A percentile compares a stretch with the other conserved stretches of the same genome.
Evolutionary conservation across 1,284 basidiomycete genomes (phyloP).

Genomic region (Irpex sp.): DNA sequence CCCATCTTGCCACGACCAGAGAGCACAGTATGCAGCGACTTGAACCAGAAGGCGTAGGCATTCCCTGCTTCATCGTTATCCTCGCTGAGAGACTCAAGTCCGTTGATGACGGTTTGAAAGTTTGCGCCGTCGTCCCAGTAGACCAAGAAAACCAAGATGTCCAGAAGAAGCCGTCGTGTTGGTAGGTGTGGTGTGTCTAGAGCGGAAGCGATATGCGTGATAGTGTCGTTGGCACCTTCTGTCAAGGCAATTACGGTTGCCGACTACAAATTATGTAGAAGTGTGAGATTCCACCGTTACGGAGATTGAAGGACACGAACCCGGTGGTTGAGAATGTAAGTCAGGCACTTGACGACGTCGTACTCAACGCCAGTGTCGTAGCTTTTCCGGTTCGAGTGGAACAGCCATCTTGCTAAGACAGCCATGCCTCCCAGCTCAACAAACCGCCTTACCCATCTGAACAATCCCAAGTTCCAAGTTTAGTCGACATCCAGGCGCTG

Average conservation of each 20-base stretch:
- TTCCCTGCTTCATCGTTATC: conserved; percentile 54
- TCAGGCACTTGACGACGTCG: conserved; percentile 88
- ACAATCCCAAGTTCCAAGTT: not conserved
- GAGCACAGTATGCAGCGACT: conserved; percentile 76
- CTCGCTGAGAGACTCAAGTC: conserved; percentile 64
- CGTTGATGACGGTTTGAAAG: conserved; percentile 54
- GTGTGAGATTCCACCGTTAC: not conserved
- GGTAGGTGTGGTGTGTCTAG: conserved; percentile 82
- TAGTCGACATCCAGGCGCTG: not conserved
- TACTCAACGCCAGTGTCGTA: conserved; percentile 77
- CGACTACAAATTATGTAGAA: conserved; percentile 36
- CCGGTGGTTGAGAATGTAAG: conserved; percentile 77
- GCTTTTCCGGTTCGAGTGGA: conserved; percentile 70
- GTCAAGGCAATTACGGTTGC: conserved; percentile 78
- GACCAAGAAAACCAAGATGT: conserved; percentile 67
- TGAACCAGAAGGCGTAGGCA: conserved; percentile 89
- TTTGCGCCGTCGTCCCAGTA: conserved; percentile 56
- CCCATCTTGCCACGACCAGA: conserved; percentile 93
- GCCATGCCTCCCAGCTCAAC: conserved; percentile 78
- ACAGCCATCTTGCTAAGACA: conserved; percentile 79
- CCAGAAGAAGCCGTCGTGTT: conserved; percentile 81
- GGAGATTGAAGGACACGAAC: conserved; percentile 38
- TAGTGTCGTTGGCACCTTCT: conserved; percentile 59
- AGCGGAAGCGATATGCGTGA: conserved; percentile 81
- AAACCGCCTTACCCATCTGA: conserved; percentile 84